Conservation (phyloP, 2,329 filamentous ascomycete species). For the Ceratocystis harringtonii region DNA sequence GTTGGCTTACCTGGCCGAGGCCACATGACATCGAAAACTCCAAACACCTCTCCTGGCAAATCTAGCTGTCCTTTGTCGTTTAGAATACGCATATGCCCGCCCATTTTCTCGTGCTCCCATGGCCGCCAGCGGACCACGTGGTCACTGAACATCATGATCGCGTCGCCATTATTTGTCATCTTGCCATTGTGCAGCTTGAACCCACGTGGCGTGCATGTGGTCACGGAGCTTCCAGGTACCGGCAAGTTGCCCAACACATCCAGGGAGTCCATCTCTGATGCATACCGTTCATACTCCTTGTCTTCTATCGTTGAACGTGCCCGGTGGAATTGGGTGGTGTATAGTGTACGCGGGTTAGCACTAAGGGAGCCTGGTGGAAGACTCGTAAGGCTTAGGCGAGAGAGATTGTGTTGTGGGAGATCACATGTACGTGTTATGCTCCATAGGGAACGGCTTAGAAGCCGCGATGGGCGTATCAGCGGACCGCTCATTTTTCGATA, state of each 20-base stretch:
- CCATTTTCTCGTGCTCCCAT: slow-evolving; percentile 38
- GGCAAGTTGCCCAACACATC: slow-evolving; percentile 67
- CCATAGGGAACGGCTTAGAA: neutral
- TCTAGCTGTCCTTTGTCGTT: slow-evolving; percentile 76
- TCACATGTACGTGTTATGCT: neutral
- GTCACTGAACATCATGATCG: slow-evolving; percentile 65
- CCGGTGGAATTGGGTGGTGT: neutral
- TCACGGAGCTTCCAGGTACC: slow-evolving; percentile 65
- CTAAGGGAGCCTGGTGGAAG: neutral
- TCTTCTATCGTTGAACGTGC: neutral
- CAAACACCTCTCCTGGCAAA: slow-evolving; percentile 54
- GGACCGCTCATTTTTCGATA: neutral
- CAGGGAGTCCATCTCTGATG: slow-evolving; percentile 28
- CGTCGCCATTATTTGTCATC: slow-evolving; percentile 51
- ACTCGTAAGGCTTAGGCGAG: neutral
- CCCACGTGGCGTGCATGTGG: slow-evolving; percentile 66
- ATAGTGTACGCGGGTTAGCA: neutral
- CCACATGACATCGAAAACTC: slow-evolving; percentile 62
- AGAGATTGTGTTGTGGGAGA: neutral
- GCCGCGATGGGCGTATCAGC: neutral
- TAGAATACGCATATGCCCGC: slow-evolving; percentile 35
- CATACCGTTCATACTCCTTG: neutral
- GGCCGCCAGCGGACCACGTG: slow-evolving; percentile 84
- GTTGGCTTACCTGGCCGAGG: slow-evolving; percentile 63
- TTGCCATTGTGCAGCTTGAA: slow-evolving; percentile 77